phyloP scores from a whole-genome alignment of 2,329 filamentous ascomycete species.

The Trichoderma semiorbis region DNA sequence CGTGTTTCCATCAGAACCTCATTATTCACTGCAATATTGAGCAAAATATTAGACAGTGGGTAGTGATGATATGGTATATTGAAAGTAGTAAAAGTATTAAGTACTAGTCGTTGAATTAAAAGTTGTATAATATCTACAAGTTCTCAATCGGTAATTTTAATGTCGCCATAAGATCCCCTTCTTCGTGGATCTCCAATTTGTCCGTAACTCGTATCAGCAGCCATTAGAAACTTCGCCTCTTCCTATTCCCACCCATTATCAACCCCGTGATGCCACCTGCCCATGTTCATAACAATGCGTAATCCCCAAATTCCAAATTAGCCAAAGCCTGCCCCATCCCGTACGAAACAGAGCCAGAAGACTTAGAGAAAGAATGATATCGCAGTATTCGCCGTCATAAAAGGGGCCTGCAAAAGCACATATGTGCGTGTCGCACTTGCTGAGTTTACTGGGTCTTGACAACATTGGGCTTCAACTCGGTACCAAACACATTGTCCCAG shows the following conservation, averaged over 20 bases:
- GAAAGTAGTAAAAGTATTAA: background rate
- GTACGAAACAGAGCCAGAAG: background rate
- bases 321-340: background rate
- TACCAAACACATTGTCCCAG: slow-evolving; percentile 92
- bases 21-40: background rate
- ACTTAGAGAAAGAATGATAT: background rate
- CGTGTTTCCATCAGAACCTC: background rate
- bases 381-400: background rate
- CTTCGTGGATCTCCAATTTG: background rate
- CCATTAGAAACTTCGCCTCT: background rate
- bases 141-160: background rate
- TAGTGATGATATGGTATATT: background rate
- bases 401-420: background rate
- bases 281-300: background rate
- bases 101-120: slow-evolving; percentile 10
- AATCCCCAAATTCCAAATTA: background rate
- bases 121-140: background rate
- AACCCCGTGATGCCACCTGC: background rate
- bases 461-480: slow-evolving; percentile 58
- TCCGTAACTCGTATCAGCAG: slow-evolving; percentile 1
- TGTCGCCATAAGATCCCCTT: background rate
- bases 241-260: background rate
- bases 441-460: slow-evolving; percentile 34
- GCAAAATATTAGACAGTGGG: background rate
- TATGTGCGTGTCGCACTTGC: background rate